Conservation (phyloP, 208 protist species). For the Acanthamoeba triangularis region DNA sequence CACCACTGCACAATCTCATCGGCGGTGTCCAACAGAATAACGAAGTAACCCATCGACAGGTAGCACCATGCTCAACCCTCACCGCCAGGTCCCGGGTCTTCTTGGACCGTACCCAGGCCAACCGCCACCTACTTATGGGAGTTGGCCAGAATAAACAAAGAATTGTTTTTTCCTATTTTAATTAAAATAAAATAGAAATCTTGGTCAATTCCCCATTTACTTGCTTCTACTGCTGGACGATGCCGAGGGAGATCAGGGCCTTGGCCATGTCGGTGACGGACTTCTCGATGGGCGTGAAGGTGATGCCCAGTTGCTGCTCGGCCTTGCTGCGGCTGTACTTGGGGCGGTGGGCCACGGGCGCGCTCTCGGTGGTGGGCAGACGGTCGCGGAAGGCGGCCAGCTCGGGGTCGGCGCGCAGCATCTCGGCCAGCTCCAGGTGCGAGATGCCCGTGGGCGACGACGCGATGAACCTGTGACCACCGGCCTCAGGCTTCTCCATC, state of each 20-base stretch:
- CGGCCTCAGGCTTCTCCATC: background rate
- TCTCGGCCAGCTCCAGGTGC: conserved; percentile 19
- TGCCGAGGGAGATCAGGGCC: background rate
- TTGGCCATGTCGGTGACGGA: conserved; percentile 4
- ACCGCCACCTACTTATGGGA: no score
- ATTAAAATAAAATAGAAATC: no score
- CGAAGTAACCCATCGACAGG: no score
- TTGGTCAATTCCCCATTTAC: no score
- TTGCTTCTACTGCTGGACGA: background rate
- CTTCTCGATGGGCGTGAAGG: conserved; percentile 5
- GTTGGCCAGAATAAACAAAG: no score
- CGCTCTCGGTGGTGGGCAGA: background rate
- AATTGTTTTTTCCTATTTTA: no score
- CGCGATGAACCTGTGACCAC: conserved; percentile 32
- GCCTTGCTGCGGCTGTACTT: conserved; percentile 2
- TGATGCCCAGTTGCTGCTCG: conserved; percentile 13
- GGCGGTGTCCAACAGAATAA: no score
- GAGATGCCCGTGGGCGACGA: conserved; percentile 6
- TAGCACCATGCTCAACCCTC: no score
- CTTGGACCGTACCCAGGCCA: no score
- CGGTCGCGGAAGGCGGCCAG: background rate
- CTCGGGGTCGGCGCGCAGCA: background rate
- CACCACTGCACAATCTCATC: no score
- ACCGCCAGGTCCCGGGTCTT: no score
- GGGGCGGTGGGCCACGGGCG: conserved; percentile 15